Percentiles rank a stretch among this genome's conserved stretches.
Conservation (phyloP, 1,139 yeast species). For the Saccharomyces hybrid region DNA sequence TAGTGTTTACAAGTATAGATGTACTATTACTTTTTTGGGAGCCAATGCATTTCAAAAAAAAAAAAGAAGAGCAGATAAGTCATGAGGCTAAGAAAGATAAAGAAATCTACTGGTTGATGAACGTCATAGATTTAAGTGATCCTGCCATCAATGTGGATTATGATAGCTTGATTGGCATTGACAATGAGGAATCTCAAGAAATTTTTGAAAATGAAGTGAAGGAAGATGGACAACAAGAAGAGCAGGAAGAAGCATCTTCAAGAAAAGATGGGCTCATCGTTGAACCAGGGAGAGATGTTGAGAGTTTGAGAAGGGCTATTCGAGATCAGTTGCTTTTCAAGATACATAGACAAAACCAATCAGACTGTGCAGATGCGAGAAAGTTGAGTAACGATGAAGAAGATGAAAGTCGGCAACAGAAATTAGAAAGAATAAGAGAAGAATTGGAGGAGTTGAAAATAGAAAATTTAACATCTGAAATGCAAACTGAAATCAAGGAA, state of each 20-base stretch:
- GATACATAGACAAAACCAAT: neutral
- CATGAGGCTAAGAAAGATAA: neutral
- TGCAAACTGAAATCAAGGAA: neutral
- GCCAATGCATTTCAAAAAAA: neutral
- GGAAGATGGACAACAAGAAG: neutral
- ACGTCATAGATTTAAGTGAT: neutral
- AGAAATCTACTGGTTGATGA: slow-evolving; percentile 3
- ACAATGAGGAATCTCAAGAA: neutral
- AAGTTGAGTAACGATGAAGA: neutral
- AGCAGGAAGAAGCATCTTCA: neutral
- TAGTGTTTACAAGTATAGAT: neutral
- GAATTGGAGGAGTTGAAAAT: neutral
- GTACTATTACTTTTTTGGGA: neutral
- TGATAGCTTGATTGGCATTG: neutral
- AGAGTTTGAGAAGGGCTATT: neutral
- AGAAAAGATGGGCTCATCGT: neutral
- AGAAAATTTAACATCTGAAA: neutral
- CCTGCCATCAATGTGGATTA: neutral
- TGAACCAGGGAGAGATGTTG: neutral
- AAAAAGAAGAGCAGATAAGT: neutral
- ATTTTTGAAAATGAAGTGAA: neutral
- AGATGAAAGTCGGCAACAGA: neutral
- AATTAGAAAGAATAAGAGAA: neutral
- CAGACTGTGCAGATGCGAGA: neutral
- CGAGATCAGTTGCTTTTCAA: neutral